These are phyloP conservation scores for Fraxinus floribunda DNA, from an alignment of 305 asterid species.

Conservation along the genomic window DNA sequence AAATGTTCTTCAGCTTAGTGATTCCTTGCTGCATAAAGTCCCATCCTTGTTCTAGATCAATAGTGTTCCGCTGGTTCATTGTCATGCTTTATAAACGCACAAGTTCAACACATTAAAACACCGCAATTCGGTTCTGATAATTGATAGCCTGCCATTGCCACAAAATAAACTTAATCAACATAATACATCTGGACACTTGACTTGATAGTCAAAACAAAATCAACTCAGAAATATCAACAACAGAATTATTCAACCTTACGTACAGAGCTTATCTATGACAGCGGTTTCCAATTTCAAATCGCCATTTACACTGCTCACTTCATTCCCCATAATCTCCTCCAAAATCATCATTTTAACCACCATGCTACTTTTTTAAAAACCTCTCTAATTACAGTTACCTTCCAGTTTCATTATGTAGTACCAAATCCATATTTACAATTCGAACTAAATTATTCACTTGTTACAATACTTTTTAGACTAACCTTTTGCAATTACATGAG, in stretches of 20 bases:
- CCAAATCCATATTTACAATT: not conserved
- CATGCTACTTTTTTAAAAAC: not conserved
- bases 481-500: not conserved
- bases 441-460: not conserved
- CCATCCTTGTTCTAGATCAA: constrained; percentile 77
- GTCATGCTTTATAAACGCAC: constrained; percentile 35
- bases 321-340: not conserved
- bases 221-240: not conserved
- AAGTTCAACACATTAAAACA: not conserved
- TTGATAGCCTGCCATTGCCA: constrained; percentile 22
- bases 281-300: not conserved
- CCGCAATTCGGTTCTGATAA: not conserved
- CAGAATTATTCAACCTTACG: no score
- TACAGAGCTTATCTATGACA: not conserved
- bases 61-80: constrained; percentile 53
- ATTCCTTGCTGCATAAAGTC: constrained; percentile 73
- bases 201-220: not conserved
- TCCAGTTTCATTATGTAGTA: no score
- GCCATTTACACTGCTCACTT: not conserved
- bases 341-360: not conserved
- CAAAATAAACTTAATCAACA: constrained; percentile 14
- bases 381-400: not conserved
- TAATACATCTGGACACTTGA: not conserved
- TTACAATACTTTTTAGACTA: not conserved
- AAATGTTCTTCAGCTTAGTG: constrained; percentile 63